Evolutionary conservation across 2,329 filamentous ascomycete species (phyloP).

Genomic region (Diaporthe australafricana): DNA sequence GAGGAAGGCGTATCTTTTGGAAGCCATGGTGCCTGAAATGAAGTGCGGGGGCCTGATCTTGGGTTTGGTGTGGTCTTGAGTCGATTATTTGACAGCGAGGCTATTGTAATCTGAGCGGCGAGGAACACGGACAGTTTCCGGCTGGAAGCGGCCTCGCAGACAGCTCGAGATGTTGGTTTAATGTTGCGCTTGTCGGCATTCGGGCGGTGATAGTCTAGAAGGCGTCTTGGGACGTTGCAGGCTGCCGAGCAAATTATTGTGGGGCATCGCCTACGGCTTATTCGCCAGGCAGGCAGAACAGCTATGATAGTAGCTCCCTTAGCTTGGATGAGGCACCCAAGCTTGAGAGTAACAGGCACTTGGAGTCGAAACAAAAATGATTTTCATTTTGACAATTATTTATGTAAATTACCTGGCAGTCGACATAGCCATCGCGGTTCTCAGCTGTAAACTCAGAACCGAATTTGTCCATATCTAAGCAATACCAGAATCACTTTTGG

Average conservation of each 20-base stretch:
- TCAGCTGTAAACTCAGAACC: not conserved
- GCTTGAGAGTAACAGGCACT: not conserved
- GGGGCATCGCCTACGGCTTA: not conserved
- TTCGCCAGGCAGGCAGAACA: not conserved
- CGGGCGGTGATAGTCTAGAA: not conserved
- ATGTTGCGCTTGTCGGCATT: not conserved
- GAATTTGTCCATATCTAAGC: not conserved
- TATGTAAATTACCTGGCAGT: not conserved
- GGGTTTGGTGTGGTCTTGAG: not conserved
- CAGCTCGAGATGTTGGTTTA: not conserved
- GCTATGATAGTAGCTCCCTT: not conserved
- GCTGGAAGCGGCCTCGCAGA: not conserved
- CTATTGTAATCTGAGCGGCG: not conserved
- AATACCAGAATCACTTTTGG: not conserved
- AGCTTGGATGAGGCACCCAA: not conserved
- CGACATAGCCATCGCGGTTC: no score
- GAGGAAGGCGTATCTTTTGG: constrained; percentile 74
- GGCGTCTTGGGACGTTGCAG: not conserved
- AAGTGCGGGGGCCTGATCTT: not conserved
- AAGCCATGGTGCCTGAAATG: constrained; percentile 39
- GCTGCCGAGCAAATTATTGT: constrained; percentile 16
- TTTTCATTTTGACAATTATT: not conserved
- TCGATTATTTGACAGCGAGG: not conserved
- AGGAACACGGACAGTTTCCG: not conserved
- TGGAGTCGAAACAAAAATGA: not conserved